Percentiles rank a stretch among this genome's conserved stretches.
Evolutionary conservation across 2,329 filamentous ascomycete species (phyloP).

Genomic region (Sporothrix protearum): DNA sequence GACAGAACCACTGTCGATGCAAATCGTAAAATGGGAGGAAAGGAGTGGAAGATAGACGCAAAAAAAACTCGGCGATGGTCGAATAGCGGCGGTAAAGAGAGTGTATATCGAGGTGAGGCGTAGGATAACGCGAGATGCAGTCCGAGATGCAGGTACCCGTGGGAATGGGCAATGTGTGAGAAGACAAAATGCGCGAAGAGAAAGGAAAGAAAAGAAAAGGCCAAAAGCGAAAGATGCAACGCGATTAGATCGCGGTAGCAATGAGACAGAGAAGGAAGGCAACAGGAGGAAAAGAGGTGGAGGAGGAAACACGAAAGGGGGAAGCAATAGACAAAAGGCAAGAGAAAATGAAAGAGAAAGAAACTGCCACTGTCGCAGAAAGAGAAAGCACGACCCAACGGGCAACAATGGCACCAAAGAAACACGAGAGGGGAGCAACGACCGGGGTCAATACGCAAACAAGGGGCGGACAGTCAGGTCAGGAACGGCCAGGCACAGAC

Average conservation of each 20-base stretch:
- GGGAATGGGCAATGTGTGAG: background rate
- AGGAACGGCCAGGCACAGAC: slow-evolving; percentile 8
- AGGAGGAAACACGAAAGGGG: background rate
- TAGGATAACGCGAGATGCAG: background rate
- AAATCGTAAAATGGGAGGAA: background rate
- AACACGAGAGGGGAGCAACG: background rate
- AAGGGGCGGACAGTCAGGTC: background rate
- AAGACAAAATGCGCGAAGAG: background rate
- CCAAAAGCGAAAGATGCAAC: slow-evolving; percentile 15
- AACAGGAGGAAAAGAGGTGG: background rate
- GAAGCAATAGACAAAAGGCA: background rate
- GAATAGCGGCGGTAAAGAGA: background rate
- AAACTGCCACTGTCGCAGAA: background rate
- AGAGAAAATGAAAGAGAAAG: background rate
- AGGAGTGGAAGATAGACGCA: background rate
- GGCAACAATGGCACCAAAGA: background rate
- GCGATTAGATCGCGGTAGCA: slow-evolving; percentile 1
- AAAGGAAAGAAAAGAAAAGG: background rate
- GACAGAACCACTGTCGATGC: background rate
- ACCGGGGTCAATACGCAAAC: background rate
- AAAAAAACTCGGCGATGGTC: background rate
- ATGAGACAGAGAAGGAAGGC: background rate
- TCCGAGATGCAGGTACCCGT: slow-evolving; percentile 13
- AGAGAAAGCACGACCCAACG: background rate
- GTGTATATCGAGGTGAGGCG: background rate